These are phyloP conservation scores for Aspergillus sp. DNA, from an alignment of 2,329 filamentous ascomycete species.

Conservation along the genomic window DNA sequence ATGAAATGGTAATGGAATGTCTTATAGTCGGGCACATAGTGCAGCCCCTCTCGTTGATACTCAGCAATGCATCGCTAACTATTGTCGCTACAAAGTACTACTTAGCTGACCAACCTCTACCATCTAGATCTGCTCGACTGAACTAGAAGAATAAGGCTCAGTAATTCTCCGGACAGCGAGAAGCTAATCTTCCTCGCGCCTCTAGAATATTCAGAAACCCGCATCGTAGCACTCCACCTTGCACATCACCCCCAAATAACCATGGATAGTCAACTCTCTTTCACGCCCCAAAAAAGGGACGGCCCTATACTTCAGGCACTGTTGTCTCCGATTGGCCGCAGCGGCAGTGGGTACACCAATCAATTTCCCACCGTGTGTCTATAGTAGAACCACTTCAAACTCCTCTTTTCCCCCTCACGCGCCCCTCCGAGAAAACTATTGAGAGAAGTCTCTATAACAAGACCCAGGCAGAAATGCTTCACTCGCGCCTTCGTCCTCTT, in stretches of 20 bases:
- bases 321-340: background rate
- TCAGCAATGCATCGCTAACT: background rate
- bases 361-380: background rate
- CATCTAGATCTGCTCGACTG: background rate
- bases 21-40: background rate
- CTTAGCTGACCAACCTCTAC: background rate
- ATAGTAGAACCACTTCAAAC: background rate
- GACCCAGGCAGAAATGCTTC: conserved; percentile 28
- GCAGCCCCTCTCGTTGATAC: background rate
- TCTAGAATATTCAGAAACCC: background rate
- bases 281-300: background rate
- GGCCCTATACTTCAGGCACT: background rate
- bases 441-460: background rate
- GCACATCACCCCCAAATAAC: background rate
- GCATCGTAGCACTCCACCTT: background rate
- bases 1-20: background rate
- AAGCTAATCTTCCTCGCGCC: background rate
- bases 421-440: background rate
- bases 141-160: background rate
- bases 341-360: background rate
- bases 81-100: background rate
- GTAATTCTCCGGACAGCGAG: background rate
- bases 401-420: background rate
- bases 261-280: background rate
- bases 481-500: conserved; percentile 34